A percentile compares a stretch with the other conserved stretches of the same genome.
Conservation (phyloP, 2,329 filamentous ascomycete species). For the Periconia sp. region DNA sequence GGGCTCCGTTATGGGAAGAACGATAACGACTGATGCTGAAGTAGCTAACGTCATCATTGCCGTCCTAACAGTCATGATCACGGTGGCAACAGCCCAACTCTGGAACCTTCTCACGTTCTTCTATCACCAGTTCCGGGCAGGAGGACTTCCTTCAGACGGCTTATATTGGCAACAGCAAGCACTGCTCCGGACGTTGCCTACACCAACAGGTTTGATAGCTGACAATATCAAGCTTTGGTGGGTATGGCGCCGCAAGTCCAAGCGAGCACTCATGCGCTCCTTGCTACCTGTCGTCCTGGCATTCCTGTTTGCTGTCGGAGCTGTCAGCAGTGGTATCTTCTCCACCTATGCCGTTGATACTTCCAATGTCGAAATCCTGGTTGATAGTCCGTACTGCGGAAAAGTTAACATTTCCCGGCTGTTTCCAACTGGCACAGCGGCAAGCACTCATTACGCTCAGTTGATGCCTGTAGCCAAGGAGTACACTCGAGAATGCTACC, state of each 20-base stretch:
- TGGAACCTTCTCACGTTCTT: conserved; percentile 16
- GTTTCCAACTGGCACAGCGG: neutral
- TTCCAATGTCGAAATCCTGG: conserved; percentile 14
- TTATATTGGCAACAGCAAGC: conserved; percentile 20
- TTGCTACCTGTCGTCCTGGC: conserved; percentile 1
- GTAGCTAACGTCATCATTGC: conserved; percentile 5
- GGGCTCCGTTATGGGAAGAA: conserved; percentile 14
- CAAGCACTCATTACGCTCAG: neutral
- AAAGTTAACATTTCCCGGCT: neutral
- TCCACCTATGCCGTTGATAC: conserved; percentile 11
- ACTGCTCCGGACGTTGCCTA: conserved; percentile 13
- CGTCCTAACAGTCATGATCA: conserved; percentile 8
- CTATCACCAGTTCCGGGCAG: conserved; percentile 11
- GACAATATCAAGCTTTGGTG: conserved; percentile 18
- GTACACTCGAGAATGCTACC: conserved; percentile 9
- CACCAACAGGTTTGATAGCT: conserved; percentile 13
- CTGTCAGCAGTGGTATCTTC: conserved; percentile 11
- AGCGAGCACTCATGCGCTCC: conserved; percentile 7
- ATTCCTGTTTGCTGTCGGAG: conserved; percentile 6
- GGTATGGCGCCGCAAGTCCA: conserved; percentile 9
- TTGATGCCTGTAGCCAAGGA: neutral
- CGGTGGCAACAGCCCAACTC: conserved; percentile 11
- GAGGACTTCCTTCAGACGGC: conserved; percentile 12
- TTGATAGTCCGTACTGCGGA: conserved; percentile 13
- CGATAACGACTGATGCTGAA: conserved; percentile 2